Evolutionary conservation across 352 stramenopile species (phyloP).

Genomic region (Peronospora destructor): DNA sequence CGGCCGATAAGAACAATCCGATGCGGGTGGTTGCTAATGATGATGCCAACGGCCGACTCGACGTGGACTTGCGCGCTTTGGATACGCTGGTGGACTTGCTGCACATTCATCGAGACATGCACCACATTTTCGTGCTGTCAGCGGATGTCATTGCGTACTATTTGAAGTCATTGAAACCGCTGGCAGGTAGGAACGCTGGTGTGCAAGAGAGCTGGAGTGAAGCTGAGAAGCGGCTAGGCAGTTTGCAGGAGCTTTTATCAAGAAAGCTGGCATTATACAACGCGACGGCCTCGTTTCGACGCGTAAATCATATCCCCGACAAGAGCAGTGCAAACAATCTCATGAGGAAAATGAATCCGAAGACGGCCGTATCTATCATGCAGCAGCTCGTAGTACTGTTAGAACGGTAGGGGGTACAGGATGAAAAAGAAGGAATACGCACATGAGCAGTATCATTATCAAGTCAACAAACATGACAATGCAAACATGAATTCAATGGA

Average conservation of each 20-base stretch:
- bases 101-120: constrained; percentile 91
- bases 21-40: constrained; percentile 14
- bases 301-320: constrained; percentile 20
- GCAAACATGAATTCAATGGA: no score
- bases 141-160: constrained; percentile 59
- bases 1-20: constrained; percentile 35
- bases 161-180: constrained; percentile 27
- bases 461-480: no score
- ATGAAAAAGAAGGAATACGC: no score
- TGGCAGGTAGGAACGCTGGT: constrained; percentile 15
- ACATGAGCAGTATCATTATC: no score
- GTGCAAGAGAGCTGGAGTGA: constrained; percentile 46
- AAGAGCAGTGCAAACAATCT: constrained; percentile 31
- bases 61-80: constrained; percentile 57
- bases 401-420: constrained; percentile 2
- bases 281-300: constrained; percentile 33
- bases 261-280: constrained; percentile 56
- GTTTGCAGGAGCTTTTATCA: constrained; percentile 42
- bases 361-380: constrained; percentile 48
- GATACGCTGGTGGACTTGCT: constrained; percentile 91
- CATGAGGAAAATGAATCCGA: constrained; percentile 65
- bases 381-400: constrained; percentile 41
- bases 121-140: constrained; percentile 69
- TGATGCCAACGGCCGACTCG: constrained; percentile 32
- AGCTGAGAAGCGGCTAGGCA: constrained; percentile 39